phyloP scores from a whole-genome alignment of 148 eudicot genomes.

The Amaranthus hypochondriacus region DNA sequence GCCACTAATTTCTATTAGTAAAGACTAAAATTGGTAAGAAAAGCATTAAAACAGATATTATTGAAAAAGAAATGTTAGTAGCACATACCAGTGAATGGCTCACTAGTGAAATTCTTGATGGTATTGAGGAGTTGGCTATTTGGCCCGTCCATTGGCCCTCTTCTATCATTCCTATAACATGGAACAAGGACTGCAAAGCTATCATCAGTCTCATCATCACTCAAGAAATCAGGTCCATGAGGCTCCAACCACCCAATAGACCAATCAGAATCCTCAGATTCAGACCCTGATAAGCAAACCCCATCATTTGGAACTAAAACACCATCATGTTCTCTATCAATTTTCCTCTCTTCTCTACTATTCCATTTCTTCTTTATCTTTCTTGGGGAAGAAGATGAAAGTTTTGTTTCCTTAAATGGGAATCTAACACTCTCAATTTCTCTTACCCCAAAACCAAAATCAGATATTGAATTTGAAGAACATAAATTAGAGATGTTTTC shows the following conservation, averaged over 20 bases:
- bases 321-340: conserved; percentile 77
- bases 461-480: conserved; percentile 29
- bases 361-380: conserved; percentile 67
- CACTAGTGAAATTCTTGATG: conserved; percentile 42
- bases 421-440: conserved; percentile 58
- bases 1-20: no score
- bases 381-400: conserved; percentile 39
- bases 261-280: conserved; percentile 97
- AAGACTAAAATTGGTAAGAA: no score
- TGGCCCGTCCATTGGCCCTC: conserved; percentile 31
- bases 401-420: conserved; percentile 30
- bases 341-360: conserved; percentile 65
- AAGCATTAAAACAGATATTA: not conserved
- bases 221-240: conserved; percentile 78
- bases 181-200: conserved; percentile 95
- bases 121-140: conserved; percentile 43
- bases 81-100: conserved; percentile 49
- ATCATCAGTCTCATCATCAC: conserved; percentile 74
- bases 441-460: conserved; percentile 40
- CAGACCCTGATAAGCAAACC: conserved; percentile 76
- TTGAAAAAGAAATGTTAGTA: conserved; percentile 5
- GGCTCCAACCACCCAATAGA: conserved; percentile 96
- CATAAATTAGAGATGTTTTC: conserved; percentile 40
- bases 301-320: conserved; percentile 91
- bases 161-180: conserved; percentile 57